Evolutionary conservation across 1,284 basidiomycete genomes (phyloP).

Genomic region (Mycena sp.): DNA sequence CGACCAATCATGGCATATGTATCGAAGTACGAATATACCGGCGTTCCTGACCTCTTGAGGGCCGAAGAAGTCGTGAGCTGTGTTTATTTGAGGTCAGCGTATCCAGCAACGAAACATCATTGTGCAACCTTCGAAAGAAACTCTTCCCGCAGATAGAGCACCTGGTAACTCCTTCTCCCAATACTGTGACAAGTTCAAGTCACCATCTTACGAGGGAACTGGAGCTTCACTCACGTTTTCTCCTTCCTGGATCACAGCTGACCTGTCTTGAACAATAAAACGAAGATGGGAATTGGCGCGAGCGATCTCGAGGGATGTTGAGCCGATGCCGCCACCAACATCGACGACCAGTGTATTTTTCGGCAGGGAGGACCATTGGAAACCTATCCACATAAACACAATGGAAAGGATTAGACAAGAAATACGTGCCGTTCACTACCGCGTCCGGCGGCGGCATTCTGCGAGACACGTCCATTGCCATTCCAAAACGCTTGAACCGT

Average conservation of each 20-base stretch:
- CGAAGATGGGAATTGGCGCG: constrained; percentile 52
- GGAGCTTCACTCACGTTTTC: background rate
- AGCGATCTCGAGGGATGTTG: constrained; percentile 18
- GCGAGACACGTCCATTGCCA: constrained; percentile 14
- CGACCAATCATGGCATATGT: constrained; percentile 48
- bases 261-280: constrained; percentile 56
- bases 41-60: constrained; percentile 42
- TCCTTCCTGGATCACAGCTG: constrained; percentile 47
- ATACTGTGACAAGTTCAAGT: background rate
- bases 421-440: background rate
- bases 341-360: constrained; percentile 34
- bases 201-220: background rate
- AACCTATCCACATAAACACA: too few species aligned
- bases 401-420: too few species aligned
- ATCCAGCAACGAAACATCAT: background rate
- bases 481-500: constrained; percentile 15
- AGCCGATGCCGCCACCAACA: constrained; percentile 38
- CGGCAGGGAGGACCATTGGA: constrained; percentile 29
- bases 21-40: constrained; percentile 44
- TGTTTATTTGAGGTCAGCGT: background rate
- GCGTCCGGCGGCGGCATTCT: background rate
- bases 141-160: background rate
- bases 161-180: background rate
- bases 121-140: constrained; percentile 11
- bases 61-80: constrained; percentile 48